A percentile compares a stretch with the other conserved stretches of the same genome.
These are phyloP conservation scores for Bathelium albidoporum DNA, from an alignment of 495 filamentous ascomycete species.

Conservation along the genomic window DNA sequence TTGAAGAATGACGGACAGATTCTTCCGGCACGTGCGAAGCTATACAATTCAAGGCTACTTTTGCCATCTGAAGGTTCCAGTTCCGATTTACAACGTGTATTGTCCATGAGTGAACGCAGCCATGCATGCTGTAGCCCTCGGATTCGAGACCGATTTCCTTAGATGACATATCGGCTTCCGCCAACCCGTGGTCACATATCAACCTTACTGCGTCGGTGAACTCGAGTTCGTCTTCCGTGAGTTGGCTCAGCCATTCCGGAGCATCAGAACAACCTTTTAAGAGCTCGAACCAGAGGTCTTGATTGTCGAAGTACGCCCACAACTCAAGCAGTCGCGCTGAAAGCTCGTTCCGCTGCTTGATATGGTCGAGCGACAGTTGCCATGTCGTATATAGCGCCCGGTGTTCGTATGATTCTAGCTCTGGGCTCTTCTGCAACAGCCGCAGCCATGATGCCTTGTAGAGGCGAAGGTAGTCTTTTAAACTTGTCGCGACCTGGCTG, in stretches of 20 bases:
- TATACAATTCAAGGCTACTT: not conserved
- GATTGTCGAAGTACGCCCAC: constrained; percentile 29
- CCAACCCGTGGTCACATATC: not conserved
- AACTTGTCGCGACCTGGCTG: constrained; percentile 22
- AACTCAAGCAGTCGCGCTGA: constrained; percentile 28
- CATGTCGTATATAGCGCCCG: constrained; percentile 26
- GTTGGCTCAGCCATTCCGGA: not conserved
- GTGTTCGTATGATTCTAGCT: constrained; percentile 7
- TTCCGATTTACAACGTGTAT: not conserved
- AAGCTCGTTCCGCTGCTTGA: constrained; percentile 22
- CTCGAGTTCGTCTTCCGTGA: constrained; percentile 7
- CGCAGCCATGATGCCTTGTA: constrained; percentile 36
- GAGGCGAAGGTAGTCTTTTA: constrained; percentile 27
- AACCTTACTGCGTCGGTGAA: constrained; percentile 1
- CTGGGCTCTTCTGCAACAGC: constrained; percentile 13
- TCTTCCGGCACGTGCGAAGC: not conserved
- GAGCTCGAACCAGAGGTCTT: constrained; percentile 25
- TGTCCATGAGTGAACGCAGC: not conserved
- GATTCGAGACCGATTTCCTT: not conserved
- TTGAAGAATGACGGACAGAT: not conserved
- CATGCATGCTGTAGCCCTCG: constrained; percentile 7
- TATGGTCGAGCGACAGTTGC: constrained; percentile 25
- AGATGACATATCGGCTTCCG: not conserved
- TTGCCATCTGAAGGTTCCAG: not conserved
- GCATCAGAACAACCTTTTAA: constrained; percentile 3